Percentiles rank a stretch among this genome's conserved stretches.
Evolutionary conservation across 1,139 yeast genomes (phyloP).

Genomic region (Yueomyces sp.): DNA sequence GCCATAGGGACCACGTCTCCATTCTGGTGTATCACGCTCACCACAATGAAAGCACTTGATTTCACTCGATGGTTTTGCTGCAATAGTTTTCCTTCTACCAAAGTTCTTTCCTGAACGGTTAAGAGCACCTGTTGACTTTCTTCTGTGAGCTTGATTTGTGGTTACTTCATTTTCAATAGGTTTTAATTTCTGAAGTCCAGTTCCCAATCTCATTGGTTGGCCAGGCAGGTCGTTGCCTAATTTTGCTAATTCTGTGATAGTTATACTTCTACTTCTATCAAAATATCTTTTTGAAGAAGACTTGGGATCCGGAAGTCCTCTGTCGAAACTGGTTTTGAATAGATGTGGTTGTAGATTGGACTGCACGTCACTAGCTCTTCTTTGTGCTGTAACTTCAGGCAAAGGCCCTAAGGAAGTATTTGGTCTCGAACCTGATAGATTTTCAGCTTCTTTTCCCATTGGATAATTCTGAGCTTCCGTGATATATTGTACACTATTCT

Average conservation of each 20-base stretch:
- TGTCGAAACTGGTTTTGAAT: no score
- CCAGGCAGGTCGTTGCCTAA: background rate
- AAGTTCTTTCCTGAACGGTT: background rate
- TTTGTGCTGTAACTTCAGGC: no score
- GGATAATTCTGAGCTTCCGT: no score
- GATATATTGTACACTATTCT: no score
- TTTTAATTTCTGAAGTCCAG: no score
- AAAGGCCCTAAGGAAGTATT: no score
- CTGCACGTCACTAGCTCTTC: no score
- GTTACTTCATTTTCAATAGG: background rate
- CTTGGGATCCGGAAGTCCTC: no score
- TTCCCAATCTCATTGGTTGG: background rate
- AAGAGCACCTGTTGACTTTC: background rate
- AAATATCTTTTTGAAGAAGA: no score
- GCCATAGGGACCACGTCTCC: conserved; percentile 77
- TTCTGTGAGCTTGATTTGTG: background rate
- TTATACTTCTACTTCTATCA: background rate
- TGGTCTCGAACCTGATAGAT: no score
- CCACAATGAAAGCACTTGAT: conserved; percentile 44
- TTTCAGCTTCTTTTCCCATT: no score
- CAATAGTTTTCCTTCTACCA: background rate
- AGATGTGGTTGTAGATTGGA: no score
- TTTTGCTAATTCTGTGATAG: background rate
- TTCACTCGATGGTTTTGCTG: background rate
- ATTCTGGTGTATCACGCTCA: conserved; percentile 66